Base-by-base conservation (phyloP, 139 green algal species). In the Coccomyxa sp. region DNA sequence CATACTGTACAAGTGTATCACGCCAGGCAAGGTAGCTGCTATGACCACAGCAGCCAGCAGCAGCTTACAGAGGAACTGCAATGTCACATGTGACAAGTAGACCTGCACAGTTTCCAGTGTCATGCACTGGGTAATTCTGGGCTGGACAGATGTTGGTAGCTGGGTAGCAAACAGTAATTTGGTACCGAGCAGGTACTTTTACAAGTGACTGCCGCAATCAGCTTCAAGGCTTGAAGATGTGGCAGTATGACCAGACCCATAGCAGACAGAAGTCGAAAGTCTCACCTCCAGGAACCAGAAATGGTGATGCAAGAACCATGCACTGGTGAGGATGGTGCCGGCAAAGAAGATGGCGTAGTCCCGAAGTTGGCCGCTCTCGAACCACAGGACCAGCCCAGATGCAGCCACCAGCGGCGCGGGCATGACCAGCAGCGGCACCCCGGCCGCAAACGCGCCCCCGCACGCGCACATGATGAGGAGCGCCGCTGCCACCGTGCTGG, bases 241-340 rank as follows among this genome's bases (percentile, higher is more conserved):
- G n/a, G n/a, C n/a, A n/a, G n/a, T n/a, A n/a, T n/a, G n/a, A n/a
- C n/a, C n/a, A n/a, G n/a, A n/a, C n/a, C n/a, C n/a, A n/a, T n/a
- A n/a, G n/a, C n/a, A n/a, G n/a, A n/a, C n/a, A n/a, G n/a, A n/a
- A n/a, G n/a, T n/a, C n/a, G n/a, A n/a, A n/a, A n/a, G 34, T 16
- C 35, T 16, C 37, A 95, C 81, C 35, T 96, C 90, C 79, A 99
- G 88, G 84, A 97, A 96, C 90, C 93, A 97, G 78, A 95, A 95
- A 84, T 96, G 88, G 74, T 93, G 85, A 41, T 73, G 72, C 50
- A 96, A 27, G 64, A 97, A 93, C 92, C 92, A 97, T 31, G 71
- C 70, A 6, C 31, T 70, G 2, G 75, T 80, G 24, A 33, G 39
- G 33, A 75, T 6, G 5, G 70, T 68, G 1, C 41, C 76, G 4